Evolutionary conservation across 805 yeast species (phyloP).

Genomic region (Candida sakaeoensis): DNA sequence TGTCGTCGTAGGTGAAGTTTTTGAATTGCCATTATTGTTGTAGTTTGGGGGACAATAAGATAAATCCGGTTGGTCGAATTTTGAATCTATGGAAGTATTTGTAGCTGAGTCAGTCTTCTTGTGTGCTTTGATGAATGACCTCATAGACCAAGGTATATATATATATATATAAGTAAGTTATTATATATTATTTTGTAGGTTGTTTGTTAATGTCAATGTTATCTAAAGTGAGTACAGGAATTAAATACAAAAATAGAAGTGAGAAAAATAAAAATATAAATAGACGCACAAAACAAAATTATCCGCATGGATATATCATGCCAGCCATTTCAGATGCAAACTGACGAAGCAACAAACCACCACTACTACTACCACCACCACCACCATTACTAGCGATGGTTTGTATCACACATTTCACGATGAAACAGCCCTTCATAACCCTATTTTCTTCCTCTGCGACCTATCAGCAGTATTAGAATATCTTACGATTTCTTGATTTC

Average conservation of each 20-base stretch:
- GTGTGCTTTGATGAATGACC: constrained; percentile 28
- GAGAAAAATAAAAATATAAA: no score
- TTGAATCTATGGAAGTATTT: constrained; percentile 7
- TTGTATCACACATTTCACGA: no score
- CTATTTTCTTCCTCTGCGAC: no score
- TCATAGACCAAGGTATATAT: constrained; percentile 15
- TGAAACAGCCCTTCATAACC: no score
- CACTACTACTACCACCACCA: no score
- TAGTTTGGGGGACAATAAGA: neutral
- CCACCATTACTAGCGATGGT: no score
- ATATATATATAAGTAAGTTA: neutral
- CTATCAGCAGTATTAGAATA: no score
- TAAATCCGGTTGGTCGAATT: neutral
- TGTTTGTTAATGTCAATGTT: neutral
- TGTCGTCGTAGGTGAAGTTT: constrained; percentile 17
- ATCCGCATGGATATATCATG: no score
- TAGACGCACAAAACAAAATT: neutral
- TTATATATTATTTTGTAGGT: neutral
- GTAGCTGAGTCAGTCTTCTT: constrained; percentile 16
- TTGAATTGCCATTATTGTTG: neutral
- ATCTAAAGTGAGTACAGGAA: neutral
- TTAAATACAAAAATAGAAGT: neutral
- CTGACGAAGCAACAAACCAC: no score
- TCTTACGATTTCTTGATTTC: no score
- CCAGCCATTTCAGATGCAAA: no score